Base-by-base conservation (phyloP, 1,139 yeast species). In the Candida anutae region DNA sequence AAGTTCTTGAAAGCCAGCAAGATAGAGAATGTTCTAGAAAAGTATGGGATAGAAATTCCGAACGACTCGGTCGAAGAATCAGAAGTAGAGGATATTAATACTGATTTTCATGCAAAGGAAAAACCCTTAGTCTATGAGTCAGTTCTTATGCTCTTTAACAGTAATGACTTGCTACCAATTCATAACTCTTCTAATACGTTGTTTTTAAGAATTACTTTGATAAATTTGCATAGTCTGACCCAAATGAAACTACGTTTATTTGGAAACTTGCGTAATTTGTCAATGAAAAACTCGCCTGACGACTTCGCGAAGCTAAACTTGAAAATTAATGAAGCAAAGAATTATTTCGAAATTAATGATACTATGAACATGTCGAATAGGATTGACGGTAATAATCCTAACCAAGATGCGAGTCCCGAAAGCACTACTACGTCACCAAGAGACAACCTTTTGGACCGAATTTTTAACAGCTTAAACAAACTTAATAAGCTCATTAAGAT, bases 171-270 rank as follows among this genome's bases (percentile, higher is more conserved):
- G 22, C 37, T 64, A 11, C 71, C 70, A 0, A 33, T 62, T 6
- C 32, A 45, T 15, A 56, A 55, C 27, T 58, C 68, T 4, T 46
- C 66, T 4, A 53, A 61, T 6, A 43, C 58, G 26, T 42, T 65
- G n/a, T 50, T 64, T 22, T 41, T 65, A 16, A 48, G 50, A 29
- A 53, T 62, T 5, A 45, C 49, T 28, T 39, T 63, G 24, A 29
- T 46, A 13, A 50, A 50, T 30, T 33, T 39, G 15, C 42, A 45
- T 23, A 45, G 40, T 15, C 37, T 42, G 11, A 51, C 53, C 5
- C 43, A 41, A 21, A 53, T 58, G 51, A 43, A 43, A 17, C 38
- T 62, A 19, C 48, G 43, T 21, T 39, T 57, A 19, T 49, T 50
- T 32, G 67, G 67, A 3, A 46, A 51, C 14, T 47, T 61, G 26